A percentile compares a stretch with the other conserved stretches of the same genome.
Evolutionary conservation across 257 asterid species (phyloP).

Genomic region (Lantana camara): DNA sequence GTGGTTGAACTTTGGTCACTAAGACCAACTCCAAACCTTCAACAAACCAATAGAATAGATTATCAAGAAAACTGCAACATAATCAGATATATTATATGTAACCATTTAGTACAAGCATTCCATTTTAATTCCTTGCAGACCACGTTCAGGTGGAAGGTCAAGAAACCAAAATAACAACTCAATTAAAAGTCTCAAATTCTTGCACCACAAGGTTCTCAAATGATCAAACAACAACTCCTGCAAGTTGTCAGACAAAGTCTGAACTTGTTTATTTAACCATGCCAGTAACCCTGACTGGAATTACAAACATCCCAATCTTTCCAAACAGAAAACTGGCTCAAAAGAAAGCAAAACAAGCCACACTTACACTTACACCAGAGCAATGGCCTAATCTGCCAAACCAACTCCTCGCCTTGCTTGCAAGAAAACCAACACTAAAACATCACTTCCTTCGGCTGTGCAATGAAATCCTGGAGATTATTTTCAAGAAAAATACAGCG

Average conservation of each 20-base stretch:
- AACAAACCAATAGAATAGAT: too few relatives aligned
- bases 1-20: too few relatives aligned
- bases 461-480: conserved; percentile 41
- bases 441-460: conserved; percentile 30
- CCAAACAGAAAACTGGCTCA: conserved; percentile 16
- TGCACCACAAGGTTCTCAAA: background rate
- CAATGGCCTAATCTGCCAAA: too few relatives aligned
- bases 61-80: background rate
- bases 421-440: conserved; percentile 17
- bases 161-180: background rate
- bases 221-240: background rate
- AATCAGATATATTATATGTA: background rate
- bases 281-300: background rate
- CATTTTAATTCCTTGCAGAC: background rate
- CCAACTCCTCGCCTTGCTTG: conserved; percentile 16
- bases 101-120: too few relatives aligned
- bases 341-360: background rate
- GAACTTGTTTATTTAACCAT: background rate
- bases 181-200: background rate
- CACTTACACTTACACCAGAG: background rate
- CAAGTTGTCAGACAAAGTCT: background rate
- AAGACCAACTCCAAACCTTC: background rate
- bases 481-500: conserved; percentile 22
- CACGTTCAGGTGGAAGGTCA: background rate
- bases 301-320: too few relatives aligned